These are phyloP conservation scores for Kurtzmaniella quercitrusa DNA, from an alignment of 1,139 yeast genomes.

Conservation along the genomic window DNA sequence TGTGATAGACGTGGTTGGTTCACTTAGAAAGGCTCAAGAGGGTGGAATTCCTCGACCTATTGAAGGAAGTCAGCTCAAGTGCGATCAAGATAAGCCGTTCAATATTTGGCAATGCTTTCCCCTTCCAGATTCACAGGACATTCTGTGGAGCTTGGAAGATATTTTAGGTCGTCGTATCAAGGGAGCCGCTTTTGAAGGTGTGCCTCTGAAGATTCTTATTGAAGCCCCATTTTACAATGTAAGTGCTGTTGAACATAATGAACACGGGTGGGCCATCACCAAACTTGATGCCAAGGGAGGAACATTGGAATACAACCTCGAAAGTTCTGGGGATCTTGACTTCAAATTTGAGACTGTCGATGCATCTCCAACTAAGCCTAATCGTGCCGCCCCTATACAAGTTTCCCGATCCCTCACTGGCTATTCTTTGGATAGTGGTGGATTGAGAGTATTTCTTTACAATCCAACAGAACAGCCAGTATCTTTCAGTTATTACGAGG, in stretches of 20 bases:
- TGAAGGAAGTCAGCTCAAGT: constrained; percentile 61
- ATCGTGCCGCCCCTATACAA: constrained; percentile 56
- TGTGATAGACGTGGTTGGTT: constrained; percentile 68
- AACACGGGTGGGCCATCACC: background rate
- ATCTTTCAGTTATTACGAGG: constrained; percentile 65
- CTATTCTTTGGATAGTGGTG: constrained; percentile 87
- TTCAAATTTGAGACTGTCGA: constrained; percentile 33
- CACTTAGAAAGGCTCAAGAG: constrained; percentile 52
- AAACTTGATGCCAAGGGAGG: constrained; percentile 1
- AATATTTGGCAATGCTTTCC: constrained; percentile 80
- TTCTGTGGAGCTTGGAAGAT: constrained; percentile 55
- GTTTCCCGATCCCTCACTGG: constrained; percentile 90
- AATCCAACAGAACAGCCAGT: constrained; percentile 56
- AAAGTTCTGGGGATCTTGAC: constrained; percentile 31
- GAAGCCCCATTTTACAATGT: constrained; percentile 48
- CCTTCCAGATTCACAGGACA: constrained; percentile 48
- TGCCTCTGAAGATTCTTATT: constrained; percentile 41
- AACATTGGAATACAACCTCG: constrained; percentile 22
- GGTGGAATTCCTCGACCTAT: constrained; percentile 81
- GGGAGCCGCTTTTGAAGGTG: constrained; percentile 58
- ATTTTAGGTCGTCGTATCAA: constrained; percentile 65
- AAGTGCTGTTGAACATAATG: constrained; percentile 16
- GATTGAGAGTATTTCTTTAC: constrained; percentile 70
- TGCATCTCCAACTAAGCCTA: constrained; percentile 29
- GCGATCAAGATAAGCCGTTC: constrained; percentile 60